Evolutionary conservation across 192 early-diverging fungal species (phyloP).

Genomic region (Dissophora globulifera): DNA sequence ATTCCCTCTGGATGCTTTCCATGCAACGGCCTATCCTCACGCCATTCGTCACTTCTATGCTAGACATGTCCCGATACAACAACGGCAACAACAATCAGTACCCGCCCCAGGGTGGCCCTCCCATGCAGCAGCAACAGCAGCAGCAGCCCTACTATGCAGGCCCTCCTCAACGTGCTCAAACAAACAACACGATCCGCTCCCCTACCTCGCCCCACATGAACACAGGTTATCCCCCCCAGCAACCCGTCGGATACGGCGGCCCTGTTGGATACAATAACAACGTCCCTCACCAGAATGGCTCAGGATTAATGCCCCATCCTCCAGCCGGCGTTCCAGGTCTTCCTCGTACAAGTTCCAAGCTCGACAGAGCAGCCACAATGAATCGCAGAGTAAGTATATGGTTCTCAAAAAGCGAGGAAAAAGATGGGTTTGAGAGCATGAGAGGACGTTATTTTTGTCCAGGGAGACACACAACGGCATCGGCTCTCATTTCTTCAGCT

Average conservation of each 20-base stretch:
- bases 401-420: no score
- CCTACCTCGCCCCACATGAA: slow-evolving; percentile 27
- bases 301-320: slow-evolving; percentile 27
- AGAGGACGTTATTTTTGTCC: slow-evolving; percentile 8
- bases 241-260: slow-evolving; percentile 36
- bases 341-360: slow-evolving; percentile 35
- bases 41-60: background rate
- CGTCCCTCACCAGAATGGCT: slow-evolving; percentile 32
- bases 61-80: slow-evolving; percentile 30
- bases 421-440: background rate
- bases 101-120: slow-evolving; percentile 24
- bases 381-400: slow-evolving; percentile 41
- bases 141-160: slow-evolving; percentile 43
- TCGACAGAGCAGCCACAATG: slow-evolving; percentile 45
- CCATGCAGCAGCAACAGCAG: no score
- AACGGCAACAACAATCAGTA: slow-evolving; percentile 52
- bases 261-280: slow-evolving; percentile 31
- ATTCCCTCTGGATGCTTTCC: no score
- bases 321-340: slow-evolving; percentile 1
- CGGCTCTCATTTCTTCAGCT: background rate
- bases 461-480: background rate
- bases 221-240: slow-evolving; percentile 24
- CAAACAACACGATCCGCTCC: slow-evolving; percentile 19
- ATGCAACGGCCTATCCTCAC: no score
- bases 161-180: slow-evolving; percentile 24